Evolutionary conservation across 768 basidiomycete species (phyloP).

Genomic region (Mycena pura): DNA sequence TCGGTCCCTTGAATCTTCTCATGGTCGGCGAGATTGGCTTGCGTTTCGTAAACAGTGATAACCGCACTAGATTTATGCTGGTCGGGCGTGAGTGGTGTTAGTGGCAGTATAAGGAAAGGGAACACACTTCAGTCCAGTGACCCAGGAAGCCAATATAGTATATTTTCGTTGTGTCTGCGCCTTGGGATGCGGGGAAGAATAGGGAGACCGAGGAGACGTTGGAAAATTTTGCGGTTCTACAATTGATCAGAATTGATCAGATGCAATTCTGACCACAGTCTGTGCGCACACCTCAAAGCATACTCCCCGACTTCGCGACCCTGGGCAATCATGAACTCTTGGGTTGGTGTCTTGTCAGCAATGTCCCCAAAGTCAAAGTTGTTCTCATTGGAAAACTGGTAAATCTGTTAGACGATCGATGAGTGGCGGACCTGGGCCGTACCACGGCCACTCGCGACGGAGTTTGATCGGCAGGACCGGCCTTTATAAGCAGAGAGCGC

Average conservation of each 20-base stretch:
- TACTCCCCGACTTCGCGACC: constrained; percentile 86
- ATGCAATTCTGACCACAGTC: background rate
- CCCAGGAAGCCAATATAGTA: constrained; percentile 91
- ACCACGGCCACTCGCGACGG: constrained; percentile 78
- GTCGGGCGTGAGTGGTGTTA: background rate
- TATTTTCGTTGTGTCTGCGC: constrained; percentile 75
- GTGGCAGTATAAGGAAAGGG: background rate
- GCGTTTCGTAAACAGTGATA: constrained; percentile 87
- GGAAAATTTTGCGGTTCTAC: constrained; percentile 85
- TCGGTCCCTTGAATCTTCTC: constrained; percentile 84
- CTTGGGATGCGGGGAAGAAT: constrained; percentile 82
- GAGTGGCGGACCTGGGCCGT: constrained; percentile 29
- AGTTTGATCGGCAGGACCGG: constrained; percentile 82
- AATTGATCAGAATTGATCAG: background rate
- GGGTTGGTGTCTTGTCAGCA: constrained; percentile 63
- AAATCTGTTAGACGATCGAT: background rate
- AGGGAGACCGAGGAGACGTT: constrained; percentile 83
- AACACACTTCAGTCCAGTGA: constrained; percentile 74
- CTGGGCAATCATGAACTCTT: constrained; percentile 75
- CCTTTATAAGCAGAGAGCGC: constrained; percentile 80
- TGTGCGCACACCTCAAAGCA: constrained; percentile 68
- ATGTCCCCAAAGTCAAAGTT: constrained; percentile 84
- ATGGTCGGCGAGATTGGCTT: constrained; percentile 89
- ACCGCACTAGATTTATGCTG: constrained; percentile 82
- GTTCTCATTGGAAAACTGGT: constrained; percentile 85